Percentiles rank a stretch among this genome's conserved stretches.
Conservation (phyloP, 2,329 filamentous ascomycete species). For the Rhynchosporium graminicola region DNA sequence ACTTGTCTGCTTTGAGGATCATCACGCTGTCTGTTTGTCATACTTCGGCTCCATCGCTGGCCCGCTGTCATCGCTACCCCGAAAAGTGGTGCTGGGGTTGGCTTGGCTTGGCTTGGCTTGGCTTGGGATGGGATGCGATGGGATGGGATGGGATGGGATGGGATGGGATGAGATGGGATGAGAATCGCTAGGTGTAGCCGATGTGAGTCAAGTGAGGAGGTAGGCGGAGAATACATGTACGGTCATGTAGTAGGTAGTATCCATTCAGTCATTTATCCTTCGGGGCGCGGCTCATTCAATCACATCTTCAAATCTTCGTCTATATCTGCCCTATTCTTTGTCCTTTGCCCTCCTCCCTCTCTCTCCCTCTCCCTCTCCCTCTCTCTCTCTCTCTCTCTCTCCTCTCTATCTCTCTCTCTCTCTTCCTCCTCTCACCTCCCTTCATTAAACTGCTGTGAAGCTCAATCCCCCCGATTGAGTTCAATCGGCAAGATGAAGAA, state of each 20-base stretch:
- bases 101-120: neutral
- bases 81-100: neutral
- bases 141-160: neutral
- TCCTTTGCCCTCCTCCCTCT: neutral
- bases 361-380: neutral
- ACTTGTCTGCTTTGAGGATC: neutral
- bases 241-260: neutral
- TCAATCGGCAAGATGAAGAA: conserved; percentile 26
- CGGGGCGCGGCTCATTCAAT: conserved; percentile 5
- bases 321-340: conserved; percentile 14
- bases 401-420: conserved; percentile 1
- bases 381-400: too few species aligned
- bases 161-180: neutral
- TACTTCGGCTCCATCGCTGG: too few species aligned
- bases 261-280: conserved; percentile 1
- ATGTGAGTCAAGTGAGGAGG: neutral
- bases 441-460: too few species aligned
- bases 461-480: neutral
- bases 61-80: conserved; percentile 11
- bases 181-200: neutral
- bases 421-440: too few species aligned
- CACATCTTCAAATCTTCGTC: conserved; percentile 6
- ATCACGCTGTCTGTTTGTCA: too few species aligned
- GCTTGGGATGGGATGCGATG: neutral
- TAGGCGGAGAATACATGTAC: conserved; percentile 9